Evolutionary conservation across 306 rosid species (phyloP), one percentile per base, ranked within the genome.

Genomic region (Carpinus viminea): DNA sequence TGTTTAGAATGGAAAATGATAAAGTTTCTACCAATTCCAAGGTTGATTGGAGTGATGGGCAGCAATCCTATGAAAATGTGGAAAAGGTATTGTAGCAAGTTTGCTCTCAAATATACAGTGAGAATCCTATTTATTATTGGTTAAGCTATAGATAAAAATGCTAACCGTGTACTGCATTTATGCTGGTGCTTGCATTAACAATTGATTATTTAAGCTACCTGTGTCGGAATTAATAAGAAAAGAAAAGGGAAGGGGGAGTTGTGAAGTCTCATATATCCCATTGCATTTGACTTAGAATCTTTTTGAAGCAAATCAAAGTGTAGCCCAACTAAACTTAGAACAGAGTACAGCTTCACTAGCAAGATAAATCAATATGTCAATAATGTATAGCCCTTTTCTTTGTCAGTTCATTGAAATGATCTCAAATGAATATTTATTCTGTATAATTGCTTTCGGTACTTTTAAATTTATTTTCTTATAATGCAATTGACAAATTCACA

Each of bases 11-110:
- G 57, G 87, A 79, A 72, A 82, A 79, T 70, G 54, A 46, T 21
- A 88, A 85, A 65, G 85, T 51, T 77, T 83, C 90, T 76, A 52
- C 78, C 59, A 76, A 74, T 81, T 26, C 43, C 51, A 55, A 83
- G 61, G 85, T 43, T 73, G 91, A 31, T 51, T 80, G 41, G 54
- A 80, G 57, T 74, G 80, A 77, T 20, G 83, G 75, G 79, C 74
- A 74, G 45, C 71, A 76, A 75, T 82, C 84, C 9, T 15, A 46
- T 4, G 73, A 70, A 70, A 64, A 21, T 57, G 78, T 66, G 48
- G 86, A 74, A 68, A 85, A 88, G 96, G 96, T 90, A 85, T 70
- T 50, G 59, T 72, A 48, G 54, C 78, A 36, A 61, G 47, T 76
- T 54, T 51, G 57, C 38, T 45, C 56, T 31, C 47, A 71, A 46